Evolutionary conservation across 2,329 filamentous ascomycete species (phyloP).

Genomic region (Chaetoscypha palmicola): DNA sequence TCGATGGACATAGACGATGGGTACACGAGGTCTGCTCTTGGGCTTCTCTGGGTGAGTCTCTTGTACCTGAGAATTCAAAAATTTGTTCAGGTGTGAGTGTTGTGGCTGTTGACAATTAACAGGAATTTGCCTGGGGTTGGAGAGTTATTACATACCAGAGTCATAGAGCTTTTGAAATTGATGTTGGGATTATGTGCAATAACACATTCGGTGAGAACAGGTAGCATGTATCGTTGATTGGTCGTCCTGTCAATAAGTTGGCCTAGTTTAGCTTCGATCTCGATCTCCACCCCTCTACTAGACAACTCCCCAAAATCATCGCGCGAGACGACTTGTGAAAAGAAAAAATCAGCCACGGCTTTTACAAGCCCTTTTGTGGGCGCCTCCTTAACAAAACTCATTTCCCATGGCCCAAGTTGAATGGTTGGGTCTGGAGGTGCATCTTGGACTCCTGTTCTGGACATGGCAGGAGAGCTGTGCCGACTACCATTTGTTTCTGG

Average conservation of each 20-base stretch:
- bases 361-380: constrained; percentile 71
- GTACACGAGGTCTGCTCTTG: constrained; percentile 41
- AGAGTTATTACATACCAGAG: constrained; percentile 58
- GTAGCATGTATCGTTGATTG: constrained; percentile 59
- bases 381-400: constrained; percentile 60
- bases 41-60: constrained; percentile 50
- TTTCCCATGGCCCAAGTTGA: constrained; percentile 52
- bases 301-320: constrained; percentile 58
- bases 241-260: constrained; percentile 68
- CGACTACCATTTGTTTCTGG: constrained; percentile 24
- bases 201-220: constrained; percentile 64
- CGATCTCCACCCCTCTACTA: constrained; percentile 64
- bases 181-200: constrained; percentile 54
- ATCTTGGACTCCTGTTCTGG: constrained; percentile 7
- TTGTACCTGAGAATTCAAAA: constrained; percentile 64
- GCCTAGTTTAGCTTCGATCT: constrained; percentile 92
- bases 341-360: constrained; percentile 74
- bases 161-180: constrained; percentile 84
- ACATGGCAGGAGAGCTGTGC: constrained; percentile 13
- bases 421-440: constrained; percentile 13
- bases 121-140: neutral
- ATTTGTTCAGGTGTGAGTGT: constrained; percentile 78
- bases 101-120: constrained; percentile 49
- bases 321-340: constrained; percentile 59
- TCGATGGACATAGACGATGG: constrained; percentile 74